A percentile compares a stretch with the other conserved stretches of the same genome.
phyloP scores from a whole-genome alignment of 2,329 filamentous ascomycete species.

The Calonectria henricotiae region DNA sequence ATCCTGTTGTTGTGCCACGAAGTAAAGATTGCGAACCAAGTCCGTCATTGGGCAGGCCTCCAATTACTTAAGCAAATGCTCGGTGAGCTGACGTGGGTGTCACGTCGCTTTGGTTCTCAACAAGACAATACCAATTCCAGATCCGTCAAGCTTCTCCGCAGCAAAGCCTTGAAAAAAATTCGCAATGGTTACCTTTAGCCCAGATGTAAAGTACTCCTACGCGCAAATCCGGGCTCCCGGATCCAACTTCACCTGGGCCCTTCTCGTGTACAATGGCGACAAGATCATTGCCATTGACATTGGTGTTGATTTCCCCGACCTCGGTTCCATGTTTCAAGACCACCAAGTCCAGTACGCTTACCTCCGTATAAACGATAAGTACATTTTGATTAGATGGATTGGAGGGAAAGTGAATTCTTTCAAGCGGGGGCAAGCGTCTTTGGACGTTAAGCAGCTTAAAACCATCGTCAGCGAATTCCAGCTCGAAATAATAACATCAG shows the following conservation, averaged over 20 bases:
- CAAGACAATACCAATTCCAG: neutral
- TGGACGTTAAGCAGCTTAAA: conserved; percentile 3
- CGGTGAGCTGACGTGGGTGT: conserved; percentile 1
- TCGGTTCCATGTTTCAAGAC: neutral
- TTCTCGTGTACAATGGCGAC: neutral
- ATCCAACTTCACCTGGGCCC: conserved; percentile 6
- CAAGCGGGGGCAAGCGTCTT: neutral
- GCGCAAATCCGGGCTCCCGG: neutral
- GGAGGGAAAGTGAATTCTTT: neutral
- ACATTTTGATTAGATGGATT: conserved; percentile 1
- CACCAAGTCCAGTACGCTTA: conserved; percentile 14
- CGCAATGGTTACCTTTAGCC: conserved; percentile 14
- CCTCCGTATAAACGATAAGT: neutral
- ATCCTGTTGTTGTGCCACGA: neutral
- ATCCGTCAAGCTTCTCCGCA: neutral
- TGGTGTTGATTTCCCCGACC: conserved; percentile 2
- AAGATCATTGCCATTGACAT: conserved; percentile 8
- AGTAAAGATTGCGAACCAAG: neutral
- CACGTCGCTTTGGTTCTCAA: neutral
- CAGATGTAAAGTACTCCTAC: conserved; percentile 13
- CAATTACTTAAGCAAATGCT: conserved; percentile 13
- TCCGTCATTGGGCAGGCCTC: neutral
- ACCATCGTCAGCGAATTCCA: conserved; percentile 4
- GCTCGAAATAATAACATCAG: neutral
- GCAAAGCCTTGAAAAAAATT: neutral